Conservation (phyloP, 306 rosid species). For the Cicer judaicum region DNA sequence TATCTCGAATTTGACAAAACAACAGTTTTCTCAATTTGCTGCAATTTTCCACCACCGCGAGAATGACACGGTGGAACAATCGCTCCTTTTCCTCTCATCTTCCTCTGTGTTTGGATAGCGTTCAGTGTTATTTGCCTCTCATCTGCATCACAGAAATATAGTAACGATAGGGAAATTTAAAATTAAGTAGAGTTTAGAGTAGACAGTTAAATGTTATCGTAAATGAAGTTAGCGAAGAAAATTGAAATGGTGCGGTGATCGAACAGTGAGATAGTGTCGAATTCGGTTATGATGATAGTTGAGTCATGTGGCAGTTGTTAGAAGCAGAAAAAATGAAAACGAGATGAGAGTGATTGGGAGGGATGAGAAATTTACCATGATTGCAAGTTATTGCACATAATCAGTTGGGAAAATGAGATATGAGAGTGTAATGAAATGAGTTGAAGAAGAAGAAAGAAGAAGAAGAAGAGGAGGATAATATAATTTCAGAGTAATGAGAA, state of each 20-base stretch:
- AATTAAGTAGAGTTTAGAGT: slow-evolving; percentile 10
- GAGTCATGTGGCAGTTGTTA: slow-evolving; percentile 5
- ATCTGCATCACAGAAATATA: slow-evolving; percentile 54
- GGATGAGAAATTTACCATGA: slow-evolving; percentile 5
- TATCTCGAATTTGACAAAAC: slow-evolving; percentile 42
- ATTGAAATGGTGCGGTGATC: slow-evolving; percentile 14
- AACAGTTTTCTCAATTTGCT: neutral
- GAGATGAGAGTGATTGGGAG: neutral
- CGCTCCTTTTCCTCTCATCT: slow-evolving; percentile 50
- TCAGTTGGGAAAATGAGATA: neutral
- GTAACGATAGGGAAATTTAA: neutral
- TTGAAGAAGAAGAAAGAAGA: neutral
- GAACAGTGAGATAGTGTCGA: neutral
- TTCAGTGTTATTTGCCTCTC: slow-evolving; percentile 56
- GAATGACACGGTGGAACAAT: slow-evolving; percentile 15
- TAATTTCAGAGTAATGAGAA: slow-evolving; percentile 28
- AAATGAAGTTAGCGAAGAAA: neutral
- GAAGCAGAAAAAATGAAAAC: neutral
- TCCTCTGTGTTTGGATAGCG: slow-evolving; percentile 35
- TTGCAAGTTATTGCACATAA: neutral
- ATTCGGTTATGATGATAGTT: neutral
- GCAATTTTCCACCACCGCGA: slow-evolving; percentile 43
- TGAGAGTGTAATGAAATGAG: slow-evolving; percentile 9
- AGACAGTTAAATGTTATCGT: slow-evolving; percentile 25
- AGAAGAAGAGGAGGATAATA: slow-evolving; percentile 36